phyloP scores from a whole-genome alignment of 2,329 filamentous ascomycete genomes.

The Cercospora nicotianae region DNA sequence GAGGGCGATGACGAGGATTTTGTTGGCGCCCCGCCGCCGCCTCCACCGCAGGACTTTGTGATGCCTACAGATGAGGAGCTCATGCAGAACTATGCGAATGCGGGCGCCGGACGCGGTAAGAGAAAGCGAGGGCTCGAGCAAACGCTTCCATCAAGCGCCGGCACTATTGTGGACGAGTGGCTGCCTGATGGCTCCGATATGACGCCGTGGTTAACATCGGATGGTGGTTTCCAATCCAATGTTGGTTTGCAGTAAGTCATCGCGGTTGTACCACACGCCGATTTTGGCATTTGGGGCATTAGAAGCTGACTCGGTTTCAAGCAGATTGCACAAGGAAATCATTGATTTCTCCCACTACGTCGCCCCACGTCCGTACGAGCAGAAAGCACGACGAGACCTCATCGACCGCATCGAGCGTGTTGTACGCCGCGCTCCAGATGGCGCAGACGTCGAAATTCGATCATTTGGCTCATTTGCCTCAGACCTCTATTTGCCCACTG shows the following conservation, averaged over 20 bases:
- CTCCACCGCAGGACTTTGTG: slow-evolving; percentile 19
- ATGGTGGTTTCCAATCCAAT: slow-evolving; percentile 46
- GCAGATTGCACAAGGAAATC: slow-evolving; percentile 80
- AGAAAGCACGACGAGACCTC: slow-evolving; percentile 70
- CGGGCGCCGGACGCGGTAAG: slow-evolving; percentile 55
- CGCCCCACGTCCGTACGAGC: slow-evolving; percentile 73
- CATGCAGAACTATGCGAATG: slow-evolving; percentile 12
- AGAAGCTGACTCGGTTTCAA: slow-evolving; percentile 18
- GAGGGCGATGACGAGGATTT: slow-evolving; percentile 41
- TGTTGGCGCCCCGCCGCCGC: slow-evolving; percentile 18
- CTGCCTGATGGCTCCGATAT: slow-evolving; percentile 40
- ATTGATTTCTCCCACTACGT: slow-evolving; percentile 86
- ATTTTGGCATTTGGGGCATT: background rate
- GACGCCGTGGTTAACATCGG: slow-evolving; percentile 63
- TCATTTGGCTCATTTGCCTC: slow-evolving; percentile 96
- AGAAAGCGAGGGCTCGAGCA: slow-evolving; percentile 57
- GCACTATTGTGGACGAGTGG: slow-evolving; percentile 49
- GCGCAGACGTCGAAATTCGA: slow-evolving; percentile 58
- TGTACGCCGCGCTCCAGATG: slow-evolving; percentile 48
- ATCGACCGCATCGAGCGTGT: slow-evolving; percentile 65
- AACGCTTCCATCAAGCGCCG: slow-evolving; percentile 29
- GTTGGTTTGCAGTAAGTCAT: slow-evolving; percentile 31
- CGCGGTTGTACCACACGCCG: background rate
- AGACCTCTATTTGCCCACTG: slow-evolving; percentile 68
- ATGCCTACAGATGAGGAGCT: slow-evolving; percentile 32